phyloP scores from a whole-genome alignment of 306 rosid species.

The Ceratonia siliqua region DNA sequence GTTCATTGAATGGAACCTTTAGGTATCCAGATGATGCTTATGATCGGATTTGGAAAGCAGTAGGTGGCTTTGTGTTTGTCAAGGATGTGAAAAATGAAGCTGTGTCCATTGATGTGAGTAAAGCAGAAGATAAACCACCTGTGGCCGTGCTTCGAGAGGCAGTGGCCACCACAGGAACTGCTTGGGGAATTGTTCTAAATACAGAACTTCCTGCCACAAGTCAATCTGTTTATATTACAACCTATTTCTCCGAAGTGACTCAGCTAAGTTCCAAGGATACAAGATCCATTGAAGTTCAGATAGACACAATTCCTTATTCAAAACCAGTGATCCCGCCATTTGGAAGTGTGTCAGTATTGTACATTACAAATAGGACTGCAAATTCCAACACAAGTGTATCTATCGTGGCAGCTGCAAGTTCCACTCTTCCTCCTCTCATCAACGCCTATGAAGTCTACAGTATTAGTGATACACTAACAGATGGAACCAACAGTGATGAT shows the following conservation, averaged over 20 bases:
- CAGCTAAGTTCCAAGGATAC: neutral
- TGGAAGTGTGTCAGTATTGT: conserved; percentile 9
- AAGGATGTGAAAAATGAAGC: conserved; percentile 1
- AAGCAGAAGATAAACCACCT: conserved; percentile 41
- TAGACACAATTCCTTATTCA: neutral
- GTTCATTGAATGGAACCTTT: neutral
- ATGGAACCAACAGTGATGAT: conserved; percentile 23
- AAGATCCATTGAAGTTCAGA: conserved; percentile 23
- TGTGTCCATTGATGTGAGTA: neutral
- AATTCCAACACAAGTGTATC: neutral
- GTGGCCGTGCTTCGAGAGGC: conserved; percentile 22
- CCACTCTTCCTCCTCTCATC: conserved; percentile 41
- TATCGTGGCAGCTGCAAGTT: neutral
- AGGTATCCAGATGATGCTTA: conserved; percentile 35
- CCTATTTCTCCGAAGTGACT: conserved; percentile 43
- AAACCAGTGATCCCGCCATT: conserved; percentile 28
- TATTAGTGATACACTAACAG: neutral
- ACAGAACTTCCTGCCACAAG: neutral
- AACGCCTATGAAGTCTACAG: conserved; percentile 34
- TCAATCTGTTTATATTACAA: conserved; percentile 10
- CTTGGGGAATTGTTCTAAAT: neutral
- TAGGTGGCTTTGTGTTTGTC: neutral
- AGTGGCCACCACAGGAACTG: neutral
- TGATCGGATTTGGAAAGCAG: conserved; percentile 35
- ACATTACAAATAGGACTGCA: conserved; percentile 19